A percentile compares a stretch with the other conserved stretches of the same genome.
Evolutionary conservation across 2,329 filamentous ascomycete species (phyloP).

Genomic region (Neonectria sp.): DNA sequence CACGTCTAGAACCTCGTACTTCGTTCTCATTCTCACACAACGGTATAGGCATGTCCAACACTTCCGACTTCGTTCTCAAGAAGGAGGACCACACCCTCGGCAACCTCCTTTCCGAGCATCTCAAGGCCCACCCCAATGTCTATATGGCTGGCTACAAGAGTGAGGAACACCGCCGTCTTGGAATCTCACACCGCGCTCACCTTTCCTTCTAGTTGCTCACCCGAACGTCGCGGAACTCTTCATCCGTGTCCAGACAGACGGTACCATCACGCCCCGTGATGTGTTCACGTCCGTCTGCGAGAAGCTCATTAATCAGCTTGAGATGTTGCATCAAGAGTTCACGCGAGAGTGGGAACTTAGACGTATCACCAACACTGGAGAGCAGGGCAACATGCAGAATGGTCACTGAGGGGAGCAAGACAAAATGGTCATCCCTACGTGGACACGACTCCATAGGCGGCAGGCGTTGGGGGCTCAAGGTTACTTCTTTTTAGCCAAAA

Average conservation of each 20-base stretch:
- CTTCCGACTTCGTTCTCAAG: conserved; percentile 94
- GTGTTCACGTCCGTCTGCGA: conserved; percentile 86
- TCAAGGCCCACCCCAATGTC: conserved; percentile 88
- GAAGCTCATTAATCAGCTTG: conserved; percentile 86
- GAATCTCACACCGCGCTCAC: conserved; percentile 21
- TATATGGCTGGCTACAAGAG: conserved; percentile 94
- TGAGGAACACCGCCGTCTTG: conserved; percentile 53
- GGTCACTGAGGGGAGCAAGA: conserved; percentile 46
- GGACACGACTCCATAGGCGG: conserved; percentile 39
- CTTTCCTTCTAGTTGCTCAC: conserved; percentile 62
- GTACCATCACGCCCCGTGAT: conserved; percentile 88
- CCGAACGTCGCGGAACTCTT: conserved; percentile 74
- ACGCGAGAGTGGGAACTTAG: conserved; percentile 92
- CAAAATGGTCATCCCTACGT: conserved; percentile 29
- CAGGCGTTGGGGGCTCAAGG: conserved; percentile 47
- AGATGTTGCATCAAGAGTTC: conserved; percentile 87
- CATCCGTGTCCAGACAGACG: conserved; percentile 93
- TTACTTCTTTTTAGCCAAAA: conserved; percentile 42
- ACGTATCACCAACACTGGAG: conserved; percentile 82
- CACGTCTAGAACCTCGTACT: neutral
- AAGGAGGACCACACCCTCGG: conserved; percentile 98
- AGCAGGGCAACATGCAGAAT: conserved; percentile 65
- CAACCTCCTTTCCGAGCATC: conserved; percentile 88
- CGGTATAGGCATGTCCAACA: conserved; percentile 83
- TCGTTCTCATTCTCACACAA: conserved; percentile 12